These are phyloP conservation scores for Stephania cephalantha DNA, from an alignment of 164 flowering plant genomes.

Conservation along the genomic window DNA sequence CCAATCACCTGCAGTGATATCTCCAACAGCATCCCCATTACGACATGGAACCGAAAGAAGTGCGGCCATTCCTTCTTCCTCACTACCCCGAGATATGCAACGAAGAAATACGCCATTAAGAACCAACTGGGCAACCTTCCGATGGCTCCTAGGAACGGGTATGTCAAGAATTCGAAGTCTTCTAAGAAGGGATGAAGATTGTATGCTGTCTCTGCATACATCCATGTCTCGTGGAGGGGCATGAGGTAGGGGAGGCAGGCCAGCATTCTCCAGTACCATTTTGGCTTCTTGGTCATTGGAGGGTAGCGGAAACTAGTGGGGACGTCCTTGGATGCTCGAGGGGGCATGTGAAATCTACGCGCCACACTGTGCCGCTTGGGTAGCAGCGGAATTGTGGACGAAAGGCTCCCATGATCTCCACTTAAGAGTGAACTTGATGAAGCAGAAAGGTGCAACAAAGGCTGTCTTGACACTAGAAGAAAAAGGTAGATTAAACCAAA, in stretches of 20 bases:
- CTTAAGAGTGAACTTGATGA: conserved; percentile 31
- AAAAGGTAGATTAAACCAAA: not conserved
- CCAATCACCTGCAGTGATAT: conserved; percentile 67
- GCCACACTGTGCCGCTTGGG: conserved; percentile 17
- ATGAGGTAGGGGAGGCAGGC: conserved; percentile 80
- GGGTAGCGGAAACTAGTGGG: conserved; percentile 56
- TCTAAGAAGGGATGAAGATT: conserved; percentile 73
- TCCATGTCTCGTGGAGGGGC: conserved; percentile 94
- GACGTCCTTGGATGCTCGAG: conserved; percentile 68
- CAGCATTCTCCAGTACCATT: conserved; percentile 88
- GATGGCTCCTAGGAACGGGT: conserved; percentile 57
- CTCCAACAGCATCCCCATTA: conserved; percentile 80
- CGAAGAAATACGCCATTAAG: conserved; percentile 63
- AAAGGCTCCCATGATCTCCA: conserved; percentile 37
- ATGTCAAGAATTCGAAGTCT: conserved; percentile 50
- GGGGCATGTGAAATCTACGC: conserved; percentile 13
- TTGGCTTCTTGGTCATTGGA: conserved; percentile 72
- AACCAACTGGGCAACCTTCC: conserved; percentile 72
- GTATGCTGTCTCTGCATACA: conserved; percentile 80
- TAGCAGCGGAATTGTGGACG: conserved; percentile 24
- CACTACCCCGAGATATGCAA: conserved; percentile 68
- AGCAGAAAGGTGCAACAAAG: conserved; percentile 26
- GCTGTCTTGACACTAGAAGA: conserved; percentile 12
- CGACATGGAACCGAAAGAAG: conserved; percentile 85
- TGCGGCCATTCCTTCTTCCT: conserved; percentile 93